phyloP scores from a whole-genome alignment of 352 stramenopile species.

The Phytophthora idaei region DNA sequence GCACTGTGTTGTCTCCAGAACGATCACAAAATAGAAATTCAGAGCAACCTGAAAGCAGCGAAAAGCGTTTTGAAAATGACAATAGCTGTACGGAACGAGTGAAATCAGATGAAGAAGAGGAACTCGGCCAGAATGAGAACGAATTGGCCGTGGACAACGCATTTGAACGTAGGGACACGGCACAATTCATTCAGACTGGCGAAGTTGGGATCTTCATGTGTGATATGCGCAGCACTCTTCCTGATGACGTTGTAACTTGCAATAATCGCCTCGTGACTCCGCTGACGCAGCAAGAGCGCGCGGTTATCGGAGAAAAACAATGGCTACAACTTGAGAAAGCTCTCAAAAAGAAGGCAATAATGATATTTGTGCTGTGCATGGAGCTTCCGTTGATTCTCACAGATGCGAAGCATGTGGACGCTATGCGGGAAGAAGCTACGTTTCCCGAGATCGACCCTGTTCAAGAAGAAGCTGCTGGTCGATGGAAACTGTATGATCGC shows the following conservation, averaged over 20 bases:
- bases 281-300: slow-evolving; percentile 52
- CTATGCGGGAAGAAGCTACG: slow-evolving; percentile 41
- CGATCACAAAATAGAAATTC: background rate
- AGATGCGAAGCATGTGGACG: slow-evolving; percentile 48
- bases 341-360: slow-evolving; percentile 69
- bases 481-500: slow-evolving; percentile 71
- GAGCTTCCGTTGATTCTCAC: slow-evolving; percentile 75
- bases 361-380: slow-evolving; percentile 65
- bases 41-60: background rate
- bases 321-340: slow-evolving; percentile 73
- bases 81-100: background rate
- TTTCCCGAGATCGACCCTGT: slow-evolving; percentile 3
- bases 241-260: slow-evolving; percentile 62
- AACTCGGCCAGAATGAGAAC: slow-evolving; percentile 5
- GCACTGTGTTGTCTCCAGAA: background rate
- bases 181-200: slow-evolving; percentile 47
- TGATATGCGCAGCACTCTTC: slow-evolving; percentile 49
- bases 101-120: background rate
- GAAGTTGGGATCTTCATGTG: slow-evolving; percentile 72
- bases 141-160: background rate
- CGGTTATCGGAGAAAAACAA: slow-evolving; percentile 68
- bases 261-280: slow-evolving; percentile 60
- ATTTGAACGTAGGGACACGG: slow-evolving; percentile 13
- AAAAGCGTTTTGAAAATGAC: background rate
- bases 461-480: slow-evolving; percentile 27